A percentile compares a stretch with the other conserved stretches of the same genome.
Evolutionary conservation across 352 stramenopile species (phyloP).

Genomic region (Phytophthora macrochlamydospora): DNA sequence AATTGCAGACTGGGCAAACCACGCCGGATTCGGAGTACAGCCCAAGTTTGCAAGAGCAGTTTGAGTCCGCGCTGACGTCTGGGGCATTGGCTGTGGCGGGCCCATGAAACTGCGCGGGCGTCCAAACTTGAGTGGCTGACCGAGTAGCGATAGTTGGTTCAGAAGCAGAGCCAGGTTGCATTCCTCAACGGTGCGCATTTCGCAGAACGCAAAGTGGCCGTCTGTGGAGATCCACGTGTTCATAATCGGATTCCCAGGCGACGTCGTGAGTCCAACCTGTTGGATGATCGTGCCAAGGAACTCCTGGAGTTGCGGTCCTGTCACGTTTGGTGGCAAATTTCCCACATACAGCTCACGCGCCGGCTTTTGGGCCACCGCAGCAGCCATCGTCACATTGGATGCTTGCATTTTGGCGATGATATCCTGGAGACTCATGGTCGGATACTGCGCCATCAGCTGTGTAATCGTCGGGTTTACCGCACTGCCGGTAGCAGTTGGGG

Average conservation of each 20-base stretch:
- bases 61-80: conserved; percentile 69
- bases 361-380: conserved; percentile 78
- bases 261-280: conserved; percentile 77
- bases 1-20: conserved; percentile 60
- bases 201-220: conserved; percentile 87
- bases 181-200: conserved; percentile 88
- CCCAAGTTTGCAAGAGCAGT: conserved; percentile 83
- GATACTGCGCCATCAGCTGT: conserved; percentile 90
- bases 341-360: conserved; percentile 86
- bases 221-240: conserved; percentile 89
- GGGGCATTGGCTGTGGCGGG: conserved; percentile 77
- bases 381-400: conserved; percentile 74
- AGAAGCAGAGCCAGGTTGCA: conserved; percentile 86
- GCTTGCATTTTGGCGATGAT: conserved; percentile 91
- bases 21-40: conserved; percentile 79
- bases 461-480: conserved; percentile 81
- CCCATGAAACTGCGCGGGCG: conserved; percentile 84
- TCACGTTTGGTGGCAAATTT: conserved; percentile 85
- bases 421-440: conserved; percentile 87
- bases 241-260: conserved; percentile 83
- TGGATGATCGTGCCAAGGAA: conserved; percentile 90
- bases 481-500: conserved; percentile 17
- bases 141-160: conserved; percentile 81
- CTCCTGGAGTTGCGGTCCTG: conserved; percentile 82
- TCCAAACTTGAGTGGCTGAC: conserved; percentile 87